Percentiles rank a stretch among this genome's conserved stretches.
Conservation (phyloP, 2,329 filamentous ascomycete genomes). For the Myriosclerotinia scirpicola region DNA sequence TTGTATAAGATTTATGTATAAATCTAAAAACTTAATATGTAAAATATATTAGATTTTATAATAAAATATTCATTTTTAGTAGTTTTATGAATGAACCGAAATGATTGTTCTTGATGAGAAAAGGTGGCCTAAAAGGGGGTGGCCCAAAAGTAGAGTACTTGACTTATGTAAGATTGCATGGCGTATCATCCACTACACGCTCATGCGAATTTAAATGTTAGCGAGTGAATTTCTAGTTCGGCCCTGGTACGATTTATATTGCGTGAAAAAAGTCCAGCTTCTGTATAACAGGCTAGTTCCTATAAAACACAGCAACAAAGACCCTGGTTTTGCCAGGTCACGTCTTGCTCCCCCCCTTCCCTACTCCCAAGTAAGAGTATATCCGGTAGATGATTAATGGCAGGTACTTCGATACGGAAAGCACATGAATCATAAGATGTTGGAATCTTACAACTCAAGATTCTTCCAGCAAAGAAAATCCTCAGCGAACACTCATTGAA, state of each 20-base stretch:
- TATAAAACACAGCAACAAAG: no score
- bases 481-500: not conserved
- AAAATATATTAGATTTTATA: no score
- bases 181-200: not conserved
- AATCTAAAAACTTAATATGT: no score
- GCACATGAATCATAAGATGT: no score
- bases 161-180: not conserved
- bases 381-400: not conserved
- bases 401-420: not conserved
- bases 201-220: not conserved
- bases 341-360: not conserved
- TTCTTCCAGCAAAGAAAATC: not conserved
- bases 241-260: not conserved
- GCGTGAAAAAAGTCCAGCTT: not conserved
- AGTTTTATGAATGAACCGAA: no score
- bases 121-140: no score
- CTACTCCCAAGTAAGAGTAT: not conserved
- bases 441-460: not conserved
- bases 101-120: no score
- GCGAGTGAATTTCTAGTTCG: not conserved
- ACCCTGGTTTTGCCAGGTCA: not conserved
- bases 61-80: no score
- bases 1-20: no score
- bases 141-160: no score
- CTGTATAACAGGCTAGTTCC: not conserved